Conservation (phyloP, 345 rosid genomes). For the Citrus reticulata region DNA sequence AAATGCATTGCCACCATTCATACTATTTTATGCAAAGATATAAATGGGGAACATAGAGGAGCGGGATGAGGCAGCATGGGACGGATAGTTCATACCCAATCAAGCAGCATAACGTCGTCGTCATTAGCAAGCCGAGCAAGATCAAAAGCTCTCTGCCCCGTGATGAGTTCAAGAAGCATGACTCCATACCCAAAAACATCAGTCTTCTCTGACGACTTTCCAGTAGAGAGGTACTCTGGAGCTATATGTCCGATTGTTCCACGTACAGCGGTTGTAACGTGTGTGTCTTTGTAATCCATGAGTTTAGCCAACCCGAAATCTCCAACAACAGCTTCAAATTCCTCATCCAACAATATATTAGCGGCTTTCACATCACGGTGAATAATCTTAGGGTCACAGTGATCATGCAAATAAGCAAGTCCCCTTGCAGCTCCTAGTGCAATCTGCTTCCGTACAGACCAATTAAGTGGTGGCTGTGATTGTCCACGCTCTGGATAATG, state of each 20-base stretch:
- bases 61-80: not conserved
- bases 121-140: slow-evolving; percentile 96
- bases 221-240: slow-evolving; percentile 92
- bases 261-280: slow-evolving; percentile 93
- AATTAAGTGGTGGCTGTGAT: slow-evolving; percentile 49
- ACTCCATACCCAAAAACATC: slow-evolving; percentile 98
- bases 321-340: slow-evolving; percentile 95
- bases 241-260: slow-evolving; percentile 99
- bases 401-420: slow-evolving; percentile 88
- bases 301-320: slow-evolving; percentile 93
- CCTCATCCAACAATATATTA: slow-evolving; percentile 86
- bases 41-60: not conserved
- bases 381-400: slow-evolving; percentile 90
- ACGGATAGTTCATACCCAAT: slow-evolving; percentile 60
- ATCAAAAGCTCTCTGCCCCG: slow-evolving; percentile 93
- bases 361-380: slow-evolving; percentile 98
- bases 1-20: not conserved
- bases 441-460: slow-evolving; percentile 69
- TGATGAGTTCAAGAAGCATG: slow-evolving; percentile 96
- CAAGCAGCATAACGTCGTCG: slow-evolving; percentile 91
- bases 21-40: not conserved
- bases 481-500: slow-evolving; percentile 50
- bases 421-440: slow-evolving; percentile 91
- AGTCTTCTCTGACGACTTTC: slow-evolving; percentile 92
- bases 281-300: slow-evolving; percentile 88